phyloP scores from a whole-genome alignment of 192 early-diverging fungal species.

The Kappamyces sp. region DNA sequence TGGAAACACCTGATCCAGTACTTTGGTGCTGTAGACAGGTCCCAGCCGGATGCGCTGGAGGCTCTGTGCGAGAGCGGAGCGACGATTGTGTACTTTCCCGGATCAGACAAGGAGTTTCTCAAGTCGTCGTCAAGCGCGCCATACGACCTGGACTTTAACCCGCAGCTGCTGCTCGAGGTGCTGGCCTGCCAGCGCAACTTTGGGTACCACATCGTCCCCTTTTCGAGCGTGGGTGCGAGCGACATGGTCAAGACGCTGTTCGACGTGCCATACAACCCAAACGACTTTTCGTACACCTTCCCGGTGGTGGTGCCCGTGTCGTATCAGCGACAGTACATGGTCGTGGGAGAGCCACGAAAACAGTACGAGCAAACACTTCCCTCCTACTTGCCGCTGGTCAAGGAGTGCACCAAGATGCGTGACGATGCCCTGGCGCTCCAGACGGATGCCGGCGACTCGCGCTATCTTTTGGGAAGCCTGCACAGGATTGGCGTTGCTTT shows the following conservation, averaged over 20 bases:
- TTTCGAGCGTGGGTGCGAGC: constrained; percentile 18
- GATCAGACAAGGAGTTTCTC: constrained; percentile 15
- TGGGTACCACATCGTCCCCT: constrained; percentile 20
- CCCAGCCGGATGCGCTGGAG: constrained; percentile 1
- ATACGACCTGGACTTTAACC: constrained; percentile 6
- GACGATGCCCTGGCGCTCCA: constrained; percentile 1
- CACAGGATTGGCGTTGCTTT: background rate
- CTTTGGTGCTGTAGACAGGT: constrained; percentile 25
- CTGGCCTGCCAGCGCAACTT: background rate
- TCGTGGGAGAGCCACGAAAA: constrained; percentile 1
- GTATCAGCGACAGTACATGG: constrained; percentile 28
- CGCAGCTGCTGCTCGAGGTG: constrained; percentile 6
- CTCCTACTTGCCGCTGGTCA: constrained; percentile 6
- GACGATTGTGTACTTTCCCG: constrained; percentile 14
- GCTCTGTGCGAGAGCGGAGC: constrained; percentile 6
- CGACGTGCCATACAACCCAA: constrained; percentile 14
- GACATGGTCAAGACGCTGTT: constrained; percentile 24
- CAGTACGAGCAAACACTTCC: background rate
- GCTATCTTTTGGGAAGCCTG: constrained; percentile 8
- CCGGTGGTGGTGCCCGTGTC: constrained; percentile 23
- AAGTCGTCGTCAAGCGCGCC: background rate
- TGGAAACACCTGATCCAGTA: constrained; percentile 37
- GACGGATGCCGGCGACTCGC: background rate
- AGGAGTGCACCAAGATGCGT: constrained; percentile 1
- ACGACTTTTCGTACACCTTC: constrained; percentile 7